Conservation (phyloP, 78 protist species). For the Neovahlkampfia damariscottae region DNA sequence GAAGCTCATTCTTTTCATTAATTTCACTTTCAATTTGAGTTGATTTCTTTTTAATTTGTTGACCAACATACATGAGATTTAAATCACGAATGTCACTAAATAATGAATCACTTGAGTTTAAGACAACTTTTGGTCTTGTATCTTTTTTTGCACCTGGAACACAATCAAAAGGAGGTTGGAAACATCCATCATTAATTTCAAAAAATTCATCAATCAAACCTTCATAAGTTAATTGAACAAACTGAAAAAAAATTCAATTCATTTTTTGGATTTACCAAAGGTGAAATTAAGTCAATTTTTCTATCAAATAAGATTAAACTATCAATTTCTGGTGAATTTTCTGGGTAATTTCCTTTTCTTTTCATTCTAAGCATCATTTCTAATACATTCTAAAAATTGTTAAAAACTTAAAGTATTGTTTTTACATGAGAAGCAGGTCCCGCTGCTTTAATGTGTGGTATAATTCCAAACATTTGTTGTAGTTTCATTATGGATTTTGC, state of each 20-base stretch:
- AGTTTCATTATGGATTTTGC: constrained; percentile 55
- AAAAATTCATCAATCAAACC: constrained; percentile 77
- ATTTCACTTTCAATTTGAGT: constrained; percentile 23
- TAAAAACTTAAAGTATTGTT: neutral
- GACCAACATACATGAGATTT: constrained; percentile 6
- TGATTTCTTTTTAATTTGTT: constrained; percentile 44
- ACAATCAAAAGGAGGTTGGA: neutral
- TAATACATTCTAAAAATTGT: neutral
- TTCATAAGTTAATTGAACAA: constrained; percentile 77
- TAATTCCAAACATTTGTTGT: constrained; percentile 54
- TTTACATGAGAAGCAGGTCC: constrained; percentile 43
- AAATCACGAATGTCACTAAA: constrained; percentile 34
- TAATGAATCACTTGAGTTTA: constrained; percentile 16
- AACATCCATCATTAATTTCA: constrained; percentile 27
- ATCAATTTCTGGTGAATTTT: constrained; percentile 43
- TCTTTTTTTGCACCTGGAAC: neutral
- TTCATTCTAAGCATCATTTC: neutral
- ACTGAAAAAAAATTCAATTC: constrained; percentile 29
- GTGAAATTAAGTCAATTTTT: constrained; percentile 20
- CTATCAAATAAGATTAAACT: constrained; percentile 64
- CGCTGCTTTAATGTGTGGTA: constrained; percentile 60
- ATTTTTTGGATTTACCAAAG: neutral
- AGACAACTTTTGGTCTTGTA: constrained; percentile 20
- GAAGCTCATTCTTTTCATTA: constrained; percentile 21
- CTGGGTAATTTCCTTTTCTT: neutral